phyloP scores from a whole-genome alignment of 2,329 filamentous ascomycete genomes.

The Aureobasidium sp. region DNA sequence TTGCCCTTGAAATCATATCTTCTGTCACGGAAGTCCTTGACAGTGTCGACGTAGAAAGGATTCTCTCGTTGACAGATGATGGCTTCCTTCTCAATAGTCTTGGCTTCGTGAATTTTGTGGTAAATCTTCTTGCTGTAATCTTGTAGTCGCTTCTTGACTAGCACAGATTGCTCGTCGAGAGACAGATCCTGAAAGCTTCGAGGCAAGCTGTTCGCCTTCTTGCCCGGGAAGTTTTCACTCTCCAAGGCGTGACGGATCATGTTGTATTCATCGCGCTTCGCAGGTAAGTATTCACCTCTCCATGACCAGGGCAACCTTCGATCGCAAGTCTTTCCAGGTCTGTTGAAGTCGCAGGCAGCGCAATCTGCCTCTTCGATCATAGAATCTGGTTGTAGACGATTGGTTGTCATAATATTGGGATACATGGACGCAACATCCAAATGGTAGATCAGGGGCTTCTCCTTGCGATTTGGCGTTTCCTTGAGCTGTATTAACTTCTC shows the following conservation, averaged over 20 bases:
- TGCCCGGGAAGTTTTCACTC: slow-evolving; percentile 86
- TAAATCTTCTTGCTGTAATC: slow-evolving; percentile 98
- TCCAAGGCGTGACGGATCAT: slow-evolving; percentile 92
- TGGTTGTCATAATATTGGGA: slow-evolving; percentile 99
- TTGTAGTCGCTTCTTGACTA: slow-evolving; percentile 80
- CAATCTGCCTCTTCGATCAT: slow-evolving; percentile 97
- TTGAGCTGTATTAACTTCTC: slow-evolving; percentile 64
- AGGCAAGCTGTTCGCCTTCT: slow-evolving; percentile 58
- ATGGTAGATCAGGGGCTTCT: slow-evolving; percentile 91
- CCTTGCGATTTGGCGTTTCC: slow-evolving; percentile 72
- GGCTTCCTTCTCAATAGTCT: slow-evolving; percentile 84
- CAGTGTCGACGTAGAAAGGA: slow-evolving; percentile 95
- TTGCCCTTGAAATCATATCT: slow-evolving; percentile 98
- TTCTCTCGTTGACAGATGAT: slow-evolving; percentile 98
- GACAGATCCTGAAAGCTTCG: slow-evolving; percentile 74
- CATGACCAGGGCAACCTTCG: slow-evolving; percentile 91
- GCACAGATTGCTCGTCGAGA: slow-evolving; percentile 68
- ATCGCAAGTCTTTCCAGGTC: slow-evolving; percentile 95
- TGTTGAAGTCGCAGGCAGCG: slow-evolving; percentile 95
- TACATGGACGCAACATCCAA: slow-evolving; percentile 99
- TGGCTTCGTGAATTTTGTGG: slow-evolving; percentile 95
- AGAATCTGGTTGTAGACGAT: slow-evolving; percentile 94
- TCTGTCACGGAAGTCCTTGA: slow-evolving; percentile 91
- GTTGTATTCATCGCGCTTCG: slow-evolving; percentile 97
- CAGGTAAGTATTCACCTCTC: slow-evolving; percentile 94